phyloP scores from a whole-genome alignment of 176 grass and related monocot genomes.

The Triticum turgidum region DNA sequence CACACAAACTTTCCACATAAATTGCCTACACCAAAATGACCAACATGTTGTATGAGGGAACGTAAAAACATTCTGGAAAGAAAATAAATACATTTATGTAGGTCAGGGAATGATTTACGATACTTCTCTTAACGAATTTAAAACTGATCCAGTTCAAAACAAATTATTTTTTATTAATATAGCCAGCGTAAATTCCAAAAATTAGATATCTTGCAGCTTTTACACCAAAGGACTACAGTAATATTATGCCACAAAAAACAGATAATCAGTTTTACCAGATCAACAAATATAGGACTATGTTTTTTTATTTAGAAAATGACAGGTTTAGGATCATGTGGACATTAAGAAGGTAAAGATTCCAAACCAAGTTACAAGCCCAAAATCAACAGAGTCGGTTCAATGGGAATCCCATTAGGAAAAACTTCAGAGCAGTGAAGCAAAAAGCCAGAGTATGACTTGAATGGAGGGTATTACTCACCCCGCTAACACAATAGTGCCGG shows the following conservation, averaged over 20 bases:
- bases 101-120: background rate
- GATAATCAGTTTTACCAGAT: background rate
- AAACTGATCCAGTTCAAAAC: background rate
- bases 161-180: slow-evolving; percentile 13
- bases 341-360: background rate
- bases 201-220: background rate
- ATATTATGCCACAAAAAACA: background rate
- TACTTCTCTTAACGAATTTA: background rate
- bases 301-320: background rate
- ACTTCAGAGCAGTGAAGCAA: background rate
- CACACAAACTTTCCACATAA: slow-evolving; percentile 63
- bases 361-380: background rate
- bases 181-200: slow-evolving; percentile 13
- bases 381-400: background rate
- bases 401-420: background rate
- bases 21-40: slow-evolving; percentile 49
- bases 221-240: background rate
- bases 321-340: background rate
- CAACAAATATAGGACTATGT: background rate
- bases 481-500: background rate
- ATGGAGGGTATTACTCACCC: background rate
- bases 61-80: background rate
- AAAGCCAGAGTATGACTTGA: background rate
- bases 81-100: background rate
- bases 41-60: background rate